phyloP scores from a whole-genome alignment of 2,329 filamentous ascomycete genomes.

The Tolypocladium capitatum region DNA sequence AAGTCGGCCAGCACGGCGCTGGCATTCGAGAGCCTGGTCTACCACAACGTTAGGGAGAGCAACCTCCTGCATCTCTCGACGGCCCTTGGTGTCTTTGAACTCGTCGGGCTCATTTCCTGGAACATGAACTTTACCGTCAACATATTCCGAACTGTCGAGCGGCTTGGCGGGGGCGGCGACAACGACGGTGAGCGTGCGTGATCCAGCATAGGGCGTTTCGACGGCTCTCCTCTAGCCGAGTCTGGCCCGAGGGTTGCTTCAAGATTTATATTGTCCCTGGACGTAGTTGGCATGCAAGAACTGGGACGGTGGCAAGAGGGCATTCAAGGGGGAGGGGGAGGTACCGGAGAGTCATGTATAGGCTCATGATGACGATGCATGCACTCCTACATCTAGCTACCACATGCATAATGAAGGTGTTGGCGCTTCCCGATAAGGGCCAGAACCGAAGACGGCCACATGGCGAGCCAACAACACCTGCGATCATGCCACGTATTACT shows the following conservation, averaged over 20 bases:
- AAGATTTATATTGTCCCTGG: neutral
- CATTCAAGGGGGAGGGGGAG: neutral
- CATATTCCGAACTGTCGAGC: slow-evolving; percentile 56
- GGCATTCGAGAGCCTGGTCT: slow-evolving; percentile 72
- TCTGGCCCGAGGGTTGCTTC: too few relatives aligned
- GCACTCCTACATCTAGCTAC: neutral
- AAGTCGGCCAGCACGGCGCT: slow-evolving; percentile 85
- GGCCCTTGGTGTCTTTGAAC: slow-evolving; percentile 63
- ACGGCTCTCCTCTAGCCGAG: too few relatives aligned
- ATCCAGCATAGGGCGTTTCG: neutral
- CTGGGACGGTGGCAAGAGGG: neutral
- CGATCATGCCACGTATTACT: too few relatives aligned
- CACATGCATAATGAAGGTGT: neutral
- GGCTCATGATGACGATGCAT: neutral
- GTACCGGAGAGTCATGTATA: neutral
- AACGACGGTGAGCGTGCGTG: slow-evolving; percentile 18
- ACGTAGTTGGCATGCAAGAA: neutral
- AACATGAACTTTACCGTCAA: slow-evolving; percentile 80
- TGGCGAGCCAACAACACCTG: neutral
- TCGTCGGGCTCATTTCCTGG: slow-evolving; percentile 81
- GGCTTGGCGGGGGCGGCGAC: slow-evolving; percentile 43
- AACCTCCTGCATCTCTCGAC: slow-evolving; percentile 42
- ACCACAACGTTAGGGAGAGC: slow-evolving; percentile 25
- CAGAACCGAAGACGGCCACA: neutral
- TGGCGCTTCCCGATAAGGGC: too few relatives aligned